phyloP scores from a whole-genome alignment of 371 early-diverging fungal genomes.

The Lichtheimia ramosa region DNA sequence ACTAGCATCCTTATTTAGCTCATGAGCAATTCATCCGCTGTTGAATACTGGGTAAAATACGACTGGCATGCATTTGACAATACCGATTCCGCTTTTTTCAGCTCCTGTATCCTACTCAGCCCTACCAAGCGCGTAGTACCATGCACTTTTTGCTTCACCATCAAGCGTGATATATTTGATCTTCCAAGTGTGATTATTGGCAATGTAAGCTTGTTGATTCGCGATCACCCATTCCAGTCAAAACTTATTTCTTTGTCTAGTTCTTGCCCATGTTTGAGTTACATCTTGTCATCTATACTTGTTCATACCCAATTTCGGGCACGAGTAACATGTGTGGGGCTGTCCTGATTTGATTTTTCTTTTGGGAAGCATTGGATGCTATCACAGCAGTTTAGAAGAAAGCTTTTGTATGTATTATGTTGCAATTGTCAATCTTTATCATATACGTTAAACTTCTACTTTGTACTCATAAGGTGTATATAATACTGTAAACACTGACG shows the following conservation, averaged over 20 bases:
- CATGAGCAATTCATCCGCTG: slow-evolving; percentile 86
- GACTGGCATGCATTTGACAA: slow-evolving; percentile 86
- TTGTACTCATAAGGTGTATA: too few relatives aligned
- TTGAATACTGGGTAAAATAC: slow-evolving; percentile 92
- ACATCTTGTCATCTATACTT: neutral
- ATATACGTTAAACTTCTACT: too few relatives aligned
- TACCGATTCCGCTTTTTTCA: slow-evolving; percentile 77
- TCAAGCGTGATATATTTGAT: too few relatives aligned
- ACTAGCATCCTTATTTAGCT: too few relatives aligned
- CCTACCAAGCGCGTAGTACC: slow-evolving; percentile 68
- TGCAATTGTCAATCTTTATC: too few relatives aligned
- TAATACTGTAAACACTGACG: too few relatives aligned
- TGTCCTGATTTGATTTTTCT: too few relatives aligned
- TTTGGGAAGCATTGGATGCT: too few relatives aligned
- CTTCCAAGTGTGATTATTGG: slow-evolving; percentile 84
- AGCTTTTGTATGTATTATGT: too few relatives aligned
- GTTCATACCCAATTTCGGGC: neutral
- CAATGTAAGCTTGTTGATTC: slow-evolving; percentile 43
- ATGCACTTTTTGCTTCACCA: slow-evolving; percentile 90
- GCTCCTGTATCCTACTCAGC: slow-evolving; percentile 70
- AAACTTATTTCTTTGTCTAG: neutral
- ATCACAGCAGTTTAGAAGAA: too few relatives aligned
- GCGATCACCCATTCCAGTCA: neutral
- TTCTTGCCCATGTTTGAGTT: neutral
- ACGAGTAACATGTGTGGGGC: too few relatives aligned